Evolutionary conservation across 805 yeast species (phyloP).

Genomic region (Ogataea pilisensis): DNA sequence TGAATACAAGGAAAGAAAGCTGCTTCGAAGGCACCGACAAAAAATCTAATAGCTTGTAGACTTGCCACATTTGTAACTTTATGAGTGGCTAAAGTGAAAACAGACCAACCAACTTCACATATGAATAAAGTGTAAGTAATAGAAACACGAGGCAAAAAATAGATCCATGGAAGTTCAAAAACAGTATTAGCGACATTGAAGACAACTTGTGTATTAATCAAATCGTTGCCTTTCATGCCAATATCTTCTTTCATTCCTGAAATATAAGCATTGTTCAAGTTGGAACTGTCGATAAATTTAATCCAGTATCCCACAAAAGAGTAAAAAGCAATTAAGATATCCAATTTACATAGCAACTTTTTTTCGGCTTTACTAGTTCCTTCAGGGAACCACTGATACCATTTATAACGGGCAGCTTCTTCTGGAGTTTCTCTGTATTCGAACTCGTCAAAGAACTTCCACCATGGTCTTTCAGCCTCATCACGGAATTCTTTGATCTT

Average conservation of each 20-base stretch:
- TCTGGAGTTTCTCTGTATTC: slow-evolving; percentile 47
- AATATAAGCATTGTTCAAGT: slow-evolving; percentile 62
- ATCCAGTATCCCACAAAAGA: slow-evolving; percentile 65
- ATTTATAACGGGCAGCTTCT: slow-evolving; percentile 33
- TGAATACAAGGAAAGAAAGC: slow-evolving; percentile 63
- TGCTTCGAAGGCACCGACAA: slow-evolving; percentile 64
- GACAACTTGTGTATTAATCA: slow-evolving; percentile 54
- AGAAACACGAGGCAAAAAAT: slow-evolving; percentile 51
- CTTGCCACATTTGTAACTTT: slow-evolving; percentile 45
- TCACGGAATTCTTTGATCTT: slow-evolving; percentile 41
- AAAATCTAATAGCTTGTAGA: slow-evolving; percentile 58
- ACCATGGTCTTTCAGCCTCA: slow-evolving; percentile 51
- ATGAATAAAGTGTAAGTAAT: slow-evolving; percentile 49
- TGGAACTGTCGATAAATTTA: slow-evolving; percentile 58
- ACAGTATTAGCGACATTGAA: slow-evolving; percentile 57
- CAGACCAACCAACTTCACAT: slow-evolving; percentile 64
- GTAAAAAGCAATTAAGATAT: slow-evolving; percentile 49
- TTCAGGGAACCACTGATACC: slow-evolving; percentile 54
- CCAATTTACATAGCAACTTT: slow-evolving; percentile 48
- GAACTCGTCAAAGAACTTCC: slow-evolving; percentile 56
- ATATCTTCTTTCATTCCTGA: slow-evolving; percentile 59
- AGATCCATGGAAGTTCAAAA: slow-evolving; percentile 61
- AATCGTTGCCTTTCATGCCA: slow-evolving; percentile 57
- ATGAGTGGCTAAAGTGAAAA: slow-evolving; percentile 56
- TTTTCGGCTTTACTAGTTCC: slow-evolving; percentile 45